Evolutionary conservation across 305 asterid genomes (phyloP).

Genomic region (Fraxinus paxiana): DNA sequence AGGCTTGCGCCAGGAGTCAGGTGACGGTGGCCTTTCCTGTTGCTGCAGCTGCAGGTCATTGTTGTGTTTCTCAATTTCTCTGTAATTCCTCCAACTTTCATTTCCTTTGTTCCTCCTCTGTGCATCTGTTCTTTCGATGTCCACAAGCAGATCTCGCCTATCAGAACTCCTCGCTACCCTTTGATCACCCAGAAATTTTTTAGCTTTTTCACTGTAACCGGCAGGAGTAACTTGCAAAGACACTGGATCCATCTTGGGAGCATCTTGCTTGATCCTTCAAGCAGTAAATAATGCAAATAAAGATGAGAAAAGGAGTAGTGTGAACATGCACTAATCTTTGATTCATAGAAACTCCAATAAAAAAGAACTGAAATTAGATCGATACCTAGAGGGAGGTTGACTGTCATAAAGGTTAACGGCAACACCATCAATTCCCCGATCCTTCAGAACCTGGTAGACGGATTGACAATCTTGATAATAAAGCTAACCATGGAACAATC

Average conservation of each 20-base stretch:
- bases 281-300: slow-evolving; percentile 5
- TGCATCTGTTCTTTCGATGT: slow-evolving; percentile 51
- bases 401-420: slow-evolving; percentile 42
- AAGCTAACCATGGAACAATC: background rate
- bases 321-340: slow-evolving; percentile 2
- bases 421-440: slow-evolving; percentile 54
- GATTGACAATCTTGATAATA: slow-evolving; percentile 13
- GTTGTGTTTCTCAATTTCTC: slow-evolving; percentile 47
- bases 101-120: slow-evolving; percentile 56
- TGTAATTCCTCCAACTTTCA: slow-evolving; percentile 55
- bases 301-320: background rate
- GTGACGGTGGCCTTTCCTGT: slow-evolving; percentile 78
- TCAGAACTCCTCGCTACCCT: slow-evolving; percentile 42
- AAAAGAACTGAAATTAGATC: background rate
- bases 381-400: slow-evolving; percentile 54
- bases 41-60: slow-evolving; percentile 26
- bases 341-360: slow-evolving; percentile 1
- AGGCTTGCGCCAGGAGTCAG: slow-evolving; percentile 93
- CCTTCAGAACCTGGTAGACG: slow-evolving; percentile 62
- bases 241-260: slow-evolving; percentile 38
- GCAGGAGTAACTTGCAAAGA: slow-evolving; percentile 33
- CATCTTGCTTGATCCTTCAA: slow-evolving; percentile 55
- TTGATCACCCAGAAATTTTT: slow-evolving; percentile 35
- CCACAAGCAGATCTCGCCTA: slow-evolving; percentile 53
- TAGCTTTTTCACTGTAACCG: slow-evolving; percentile 44